Conservation (phyloP, 345 rosid species). For the Eucalyptus erythrocorys region DNA sequence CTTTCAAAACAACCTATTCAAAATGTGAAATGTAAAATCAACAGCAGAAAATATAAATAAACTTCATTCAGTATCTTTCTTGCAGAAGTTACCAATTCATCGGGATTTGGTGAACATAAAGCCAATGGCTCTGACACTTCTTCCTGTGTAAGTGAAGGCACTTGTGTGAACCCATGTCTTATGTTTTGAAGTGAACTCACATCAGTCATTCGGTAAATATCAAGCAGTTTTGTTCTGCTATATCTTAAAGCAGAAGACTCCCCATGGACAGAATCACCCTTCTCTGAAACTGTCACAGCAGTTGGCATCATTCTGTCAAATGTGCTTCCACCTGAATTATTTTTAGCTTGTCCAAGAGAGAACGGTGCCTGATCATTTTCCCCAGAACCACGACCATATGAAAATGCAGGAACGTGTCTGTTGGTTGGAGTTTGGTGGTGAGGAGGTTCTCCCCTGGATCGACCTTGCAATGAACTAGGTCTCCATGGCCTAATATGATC, state of each 20-base stretch:
- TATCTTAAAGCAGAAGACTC: constrained; percentile 44
- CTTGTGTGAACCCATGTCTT: constrained; percentile 43
- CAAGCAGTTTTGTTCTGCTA: constrained; percentile 69
- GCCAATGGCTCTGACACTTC: constrained; percentile 73
- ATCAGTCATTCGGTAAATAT: constrained; percentile 61
- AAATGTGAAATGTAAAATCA: neutral
- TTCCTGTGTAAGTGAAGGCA: constrained; percentile 68
- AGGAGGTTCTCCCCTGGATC: constrained; percentile 69
- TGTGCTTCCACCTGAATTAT: constrained; percentile 38
- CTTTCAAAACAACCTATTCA: constrained; percentile 58
- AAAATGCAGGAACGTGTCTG: constrained; percentile 51
- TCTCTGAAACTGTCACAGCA: constrained; percentile 23
- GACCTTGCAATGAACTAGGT: constrained; percentile 42
- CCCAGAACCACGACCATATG: constrained; percentile 63
- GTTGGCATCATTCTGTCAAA: constrained; percentile 27
- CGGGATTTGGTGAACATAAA: constrained; percentile 53
- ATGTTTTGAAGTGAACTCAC: constrained; percentile 20
- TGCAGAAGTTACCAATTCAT: constrained; percentile 58
- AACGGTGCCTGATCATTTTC: constrained; percentile 37
- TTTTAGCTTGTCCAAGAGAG: constrained; percentile 63
- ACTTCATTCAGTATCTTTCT: neutral
- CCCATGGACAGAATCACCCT: constrained; percentile 44
- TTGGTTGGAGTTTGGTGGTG: constrained; percentile 46
- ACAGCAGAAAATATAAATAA: neutral
- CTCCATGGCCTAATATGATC: constrained; percentile 82